A percentile compares a stretch with the other conserved stretches of the same genome.
Conservation (phyloP, 1,284 basidiomycete species). For the Ganoderma sp. region DNA sequence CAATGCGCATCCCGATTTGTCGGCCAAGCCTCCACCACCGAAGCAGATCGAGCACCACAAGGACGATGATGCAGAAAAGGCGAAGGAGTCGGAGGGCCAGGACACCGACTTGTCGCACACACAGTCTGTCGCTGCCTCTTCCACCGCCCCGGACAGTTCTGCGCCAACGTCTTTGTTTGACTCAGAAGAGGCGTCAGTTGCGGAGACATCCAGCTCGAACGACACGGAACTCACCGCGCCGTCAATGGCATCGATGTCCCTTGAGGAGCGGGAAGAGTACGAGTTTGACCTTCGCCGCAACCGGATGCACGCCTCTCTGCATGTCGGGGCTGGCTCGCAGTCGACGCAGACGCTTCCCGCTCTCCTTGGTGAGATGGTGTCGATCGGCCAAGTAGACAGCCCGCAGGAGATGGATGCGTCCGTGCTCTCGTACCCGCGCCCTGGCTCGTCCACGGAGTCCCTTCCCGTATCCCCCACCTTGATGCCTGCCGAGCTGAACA, state of each 20-base stretch:
- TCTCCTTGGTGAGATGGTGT: constrained; percentile 33
- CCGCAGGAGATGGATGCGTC: constrained; percentile 56
- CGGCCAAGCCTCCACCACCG: constrained; percentile 48
- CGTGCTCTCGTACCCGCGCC: constrained; percentile 72
- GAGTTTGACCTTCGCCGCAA: constrained; percentile 29
- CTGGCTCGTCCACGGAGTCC: constrained; percentile 72
- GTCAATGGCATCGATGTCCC: constrained; percentile 21
- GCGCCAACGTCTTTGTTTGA: constrained; percentile 26
- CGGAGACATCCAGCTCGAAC: constrained; percentile 32
- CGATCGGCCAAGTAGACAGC: constrained; percentile 31
- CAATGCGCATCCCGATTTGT: constrained; percentile 89
- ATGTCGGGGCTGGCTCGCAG: constrained; percentile 34
- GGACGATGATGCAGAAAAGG: constrained; percentile 20
- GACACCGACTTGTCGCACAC: constrained; percentile 21
- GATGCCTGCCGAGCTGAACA: constrained; percentile 21
- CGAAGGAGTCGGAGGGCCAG: constrained; percentile 18
- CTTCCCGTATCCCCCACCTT: constrained; percentile 48
- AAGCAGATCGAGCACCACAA: constrained; percentile 28
- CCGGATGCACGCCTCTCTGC: constrained; percentile 34
- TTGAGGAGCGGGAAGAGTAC: constrained; percentile 26
- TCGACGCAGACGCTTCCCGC: constrained; percentile 46
- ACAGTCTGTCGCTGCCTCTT: constrained; percentile 26
- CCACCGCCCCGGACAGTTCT: constrained; percentile 23
- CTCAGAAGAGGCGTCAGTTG: constrained; percentile 27
- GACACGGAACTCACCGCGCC: constrained; percentile 35